Conservation (phyloP, 164 flowering plant genomes). For the Vitis rotundifolia region DNA sequence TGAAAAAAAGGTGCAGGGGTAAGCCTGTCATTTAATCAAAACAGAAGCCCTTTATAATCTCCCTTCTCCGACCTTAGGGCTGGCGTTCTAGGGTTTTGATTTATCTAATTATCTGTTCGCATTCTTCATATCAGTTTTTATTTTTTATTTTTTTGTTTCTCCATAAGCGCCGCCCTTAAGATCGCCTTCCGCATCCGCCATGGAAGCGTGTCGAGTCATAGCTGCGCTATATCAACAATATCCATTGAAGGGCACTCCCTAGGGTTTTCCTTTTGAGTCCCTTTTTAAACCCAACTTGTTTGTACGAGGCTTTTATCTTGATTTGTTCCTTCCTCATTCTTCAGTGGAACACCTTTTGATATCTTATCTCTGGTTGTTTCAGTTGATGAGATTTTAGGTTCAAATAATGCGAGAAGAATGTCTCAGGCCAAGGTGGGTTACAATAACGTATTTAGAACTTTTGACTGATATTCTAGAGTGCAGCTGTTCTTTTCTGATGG, state of each 20-base stretch:
- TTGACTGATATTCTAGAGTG: too few species aligned
- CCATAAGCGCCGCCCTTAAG: slow-evolving; percentile 35
- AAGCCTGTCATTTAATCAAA: not conserved
- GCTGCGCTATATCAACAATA: slow-evolving; percentile 25
- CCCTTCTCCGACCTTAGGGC: too few species aligned
- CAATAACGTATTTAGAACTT: not conserved
- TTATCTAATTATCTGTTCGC: not conserved
- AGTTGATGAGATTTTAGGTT: slow-evolving; percentile 1
- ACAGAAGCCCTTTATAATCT: not conserved
- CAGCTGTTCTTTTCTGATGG: not conserved
- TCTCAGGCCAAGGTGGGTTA: slow-evolving; percentile 5
- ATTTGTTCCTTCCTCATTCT: not conserved
- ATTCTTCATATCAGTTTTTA: not conserved
- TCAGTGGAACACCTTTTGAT: not conserved
- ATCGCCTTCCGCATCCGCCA: slow-evolving; percentile 33
- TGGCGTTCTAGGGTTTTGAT: not conserved
- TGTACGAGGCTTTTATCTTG: not conserved
- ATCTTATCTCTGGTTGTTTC: not conserved
- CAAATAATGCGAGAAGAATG: not conserved
- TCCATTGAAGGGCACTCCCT: slow-evolving; percentile 5
- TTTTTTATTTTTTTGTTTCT: not conserved
- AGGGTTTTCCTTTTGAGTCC: slow-evolving; percentile 36
- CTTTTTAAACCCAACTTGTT: slow-evolving; percentile 1
- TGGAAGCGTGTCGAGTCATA: slow-evolving; percentile 46
- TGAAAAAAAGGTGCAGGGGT: not conserved